phyloP scores from a whole-genome alignment of 1,284 basidiomycete genomes.

The Tilletia walkeri region DNA sequence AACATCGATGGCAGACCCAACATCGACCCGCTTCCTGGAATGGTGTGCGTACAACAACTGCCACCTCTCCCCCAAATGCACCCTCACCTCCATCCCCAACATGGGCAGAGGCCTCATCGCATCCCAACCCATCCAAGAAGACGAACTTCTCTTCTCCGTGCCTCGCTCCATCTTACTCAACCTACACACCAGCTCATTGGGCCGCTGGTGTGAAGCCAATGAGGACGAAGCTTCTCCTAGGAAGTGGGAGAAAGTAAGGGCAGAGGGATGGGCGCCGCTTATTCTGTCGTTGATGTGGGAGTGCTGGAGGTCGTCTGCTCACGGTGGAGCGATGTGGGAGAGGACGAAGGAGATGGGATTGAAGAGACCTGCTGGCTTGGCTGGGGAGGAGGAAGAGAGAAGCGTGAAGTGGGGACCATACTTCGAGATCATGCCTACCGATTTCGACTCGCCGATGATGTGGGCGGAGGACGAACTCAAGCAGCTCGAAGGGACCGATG shows the following conservation, averaged over 20 bases:
- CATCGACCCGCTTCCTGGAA: neutral
- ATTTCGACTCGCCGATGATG: constrained; percentile 92
- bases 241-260: constrained; percentile 26
- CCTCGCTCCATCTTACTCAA: constrained; percentile 77
- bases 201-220: neutral
- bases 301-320: constrained; percentile 55
- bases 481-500: constrained; percentile 78
- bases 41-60: constrained; percentile 38
- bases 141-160: constrained; percentile 74
- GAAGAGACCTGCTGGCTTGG: constrained; percentile 13
- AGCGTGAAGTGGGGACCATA: constrained; percentile 37
- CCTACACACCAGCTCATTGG: constrained; percentile 69
- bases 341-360: neutral
- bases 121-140: constrained; percentile 70
- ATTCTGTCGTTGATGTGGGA: constrained; percentile 97
- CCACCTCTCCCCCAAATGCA: constrained; percentile 57
- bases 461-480: constrained; percentile 74
- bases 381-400: constrained; percentile 24
- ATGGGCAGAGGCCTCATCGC: constrained; percentile 74
- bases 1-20: too few species aligned
- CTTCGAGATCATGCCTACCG: constrained; percentile 63
- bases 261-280: constrained; percentile 75
- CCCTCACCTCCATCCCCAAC: constrained; percentile 60
- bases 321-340: constrained; percentile 1
- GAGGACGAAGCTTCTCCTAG: neutral